Base-by-base conservation (phyloP, 129 eudicot species). In the Chrysanthemum makinoi region DNA sequence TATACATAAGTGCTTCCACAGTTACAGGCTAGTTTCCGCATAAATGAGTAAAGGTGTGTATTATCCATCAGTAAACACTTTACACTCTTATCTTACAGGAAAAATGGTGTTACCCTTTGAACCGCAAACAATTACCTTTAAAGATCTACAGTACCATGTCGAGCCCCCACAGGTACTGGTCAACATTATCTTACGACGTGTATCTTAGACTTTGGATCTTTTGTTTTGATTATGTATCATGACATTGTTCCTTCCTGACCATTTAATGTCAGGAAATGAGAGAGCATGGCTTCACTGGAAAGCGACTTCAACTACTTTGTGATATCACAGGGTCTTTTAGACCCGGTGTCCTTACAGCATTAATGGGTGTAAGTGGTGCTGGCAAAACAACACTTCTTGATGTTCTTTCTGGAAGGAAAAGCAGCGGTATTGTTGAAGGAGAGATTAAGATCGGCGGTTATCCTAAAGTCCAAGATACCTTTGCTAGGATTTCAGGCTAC, bases 301-400 rank as follows among this genome's bases (percentile, higher is more conserved):
- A 81, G 70, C 82, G 68, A 62, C 85, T 91, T 48, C 87, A 86
- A 52, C 88, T 91, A 77, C 95, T 91, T 72, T 30, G 44, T 63
- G 89, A 83, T 50, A 81, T 91, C 19, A 88, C 91, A 0, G 95
- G 97, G 54, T 76, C 91, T 64, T 82, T 91, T 66, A 77, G 86
- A 44, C 97, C 97, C 6, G 97, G 95, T 53, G 83, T 88, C 72
- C 97, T 91, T 60, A 88, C 95, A 26, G 97, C 97, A 43, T 70
- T 91, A 46, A 86, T 91, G 97, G 97, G 95, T 48, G 89, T 84
- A 26, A 88, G 91, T 73, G 97, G 97, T 67, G 97, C 97, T 71
- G 97, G 97, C 3, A 91, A 91, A 77, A 91, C 97, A 73, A 91
- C 97, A 68, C 95, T 91, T 75, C 89, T 91, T 33, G 97, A 91